Percentiles rank a stretch among this genome's conserved stretches.
phyloP scores from a whole-genome alignment of 2,329 filamentous ascomycete species.

The Biscogniauxia marginata region DNA sequence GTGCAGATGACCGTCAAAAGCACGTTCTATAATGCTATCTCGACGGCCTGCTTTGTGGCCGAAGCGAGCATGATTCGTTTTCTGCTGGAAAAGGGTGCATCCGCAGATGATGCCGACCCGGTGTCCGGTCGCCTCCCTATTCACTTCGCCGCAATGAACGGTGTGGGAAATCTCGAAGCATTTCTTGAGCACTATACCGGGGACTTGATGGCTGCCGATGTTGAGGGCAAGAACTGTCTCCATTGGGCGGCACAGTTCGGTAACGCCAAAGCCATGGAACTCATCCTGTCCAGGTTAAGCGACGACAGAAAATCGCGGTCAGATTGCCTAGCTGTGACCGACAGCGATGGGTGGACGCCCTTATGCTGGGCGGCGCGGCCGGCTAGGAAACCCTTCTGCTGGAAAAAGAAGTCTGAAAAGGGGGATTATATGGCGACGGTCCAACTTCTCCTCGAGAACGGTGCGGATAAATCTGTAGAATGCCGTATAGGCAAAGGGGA shows the following conservation, averaged over 20 bases:
- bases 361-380: constrained; percentile 2
- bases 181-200: neutral
- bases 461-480: neutral
- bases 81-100: neutral
- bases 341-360: constrained; percentile 2
- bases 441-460: neutral
- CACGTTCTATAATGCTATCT: neutral
- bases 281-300: neutral
- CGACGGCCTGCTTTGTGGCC: neutral
- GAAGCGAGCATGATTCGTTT: neutral
- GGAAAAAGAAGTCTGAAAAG: neutral
- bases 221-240: neutral
- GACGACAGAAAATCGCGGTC: neutral
- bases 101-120: neutral
- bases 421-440: neutral
- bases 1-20: neutral
- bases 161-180: neutral
- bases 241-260: constrained; percentile 2
- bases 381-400: too few relatives aligned
- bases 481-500: neutral
- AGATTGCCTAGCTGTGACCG: neutral
- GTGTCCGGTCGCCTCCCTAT: neutral
- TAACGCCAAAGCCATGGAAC: neutral
- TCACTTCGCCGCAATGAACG: neutral
- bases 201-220: neutral